Percentiles rank a stretch among this genome's conserved stretches.
These are phyloP conservation scores for Acanthamoeba sp. DNA, from an alignment of 208 protist species.

Conservation along the genomic window DNA sequence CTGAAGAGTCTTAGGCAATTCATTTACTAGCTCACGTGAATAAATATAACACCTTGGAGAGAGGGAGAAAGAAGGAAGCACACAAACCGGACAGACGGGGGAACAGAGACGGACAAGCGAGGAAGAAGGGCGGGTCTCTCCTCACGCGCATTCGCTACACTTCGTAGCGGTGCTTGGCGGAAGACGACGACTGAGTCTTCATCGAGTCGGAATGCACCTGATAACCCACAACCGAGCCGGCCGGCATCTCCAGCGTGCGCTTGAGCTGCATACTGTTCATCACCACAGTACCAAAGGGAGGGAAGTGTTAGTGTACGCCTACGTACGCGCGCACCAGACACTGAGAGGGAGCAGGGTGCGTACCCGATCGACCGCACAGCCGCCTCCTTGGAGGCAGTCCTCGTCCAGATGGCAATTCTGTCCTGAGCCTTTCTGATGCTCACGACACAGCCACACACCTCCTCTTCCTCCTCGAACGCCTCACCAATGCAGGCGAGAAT, in stretches of 20 bases:
- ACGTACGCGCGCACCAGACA: conserved; percentile 11
- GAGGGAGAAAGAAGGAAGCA: background rate
- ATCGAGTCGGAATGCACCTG: conserved; percentile 71
- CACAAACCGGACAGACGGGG: too few species aligned
- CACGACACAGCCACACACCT: conserved; percentile 86
- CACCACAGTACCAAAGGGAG: background rate
- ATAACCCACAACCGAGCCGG: conserved; percentile 54
- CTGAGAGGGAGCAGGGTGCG: conserved; percentile 22
- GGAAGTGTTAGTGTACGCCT: background rate
- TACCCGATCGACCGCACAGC: conserved; percentile 80
- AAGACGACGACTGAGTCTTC: conserved; percentile 61
- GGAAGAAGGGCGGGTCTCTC: background rate
- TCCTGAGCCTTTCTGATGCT: conserved; percentile 81
- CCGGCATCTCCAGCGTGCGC: conserved; percentile 46
- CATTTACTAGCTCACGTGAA: conserved; percentile 8
- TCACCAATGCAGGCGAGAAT: conserved; percentile 85
- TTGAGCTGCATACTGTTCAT: background rate
- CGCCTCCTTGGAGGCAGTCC: conserved; percentile 74
- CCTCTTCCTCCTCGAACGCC: conserved; percentile 84
- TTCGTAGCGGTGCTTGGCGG: conserved; percentile 70
- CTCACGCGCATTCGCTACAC: conserved; percentile 65
- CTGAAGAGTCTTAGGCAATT: too few species aligned
- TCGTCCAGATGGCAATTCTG: conserved; percentile 87
- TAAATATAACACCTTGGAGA: conserved; percentile 59
- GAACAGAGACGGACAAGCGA: background rate